Evolutionary conservation across 1,139 yeast species (phyloP), one percentile per base, ranked within the genome.

Genomic region (Neolecta irregularis): DNA sequence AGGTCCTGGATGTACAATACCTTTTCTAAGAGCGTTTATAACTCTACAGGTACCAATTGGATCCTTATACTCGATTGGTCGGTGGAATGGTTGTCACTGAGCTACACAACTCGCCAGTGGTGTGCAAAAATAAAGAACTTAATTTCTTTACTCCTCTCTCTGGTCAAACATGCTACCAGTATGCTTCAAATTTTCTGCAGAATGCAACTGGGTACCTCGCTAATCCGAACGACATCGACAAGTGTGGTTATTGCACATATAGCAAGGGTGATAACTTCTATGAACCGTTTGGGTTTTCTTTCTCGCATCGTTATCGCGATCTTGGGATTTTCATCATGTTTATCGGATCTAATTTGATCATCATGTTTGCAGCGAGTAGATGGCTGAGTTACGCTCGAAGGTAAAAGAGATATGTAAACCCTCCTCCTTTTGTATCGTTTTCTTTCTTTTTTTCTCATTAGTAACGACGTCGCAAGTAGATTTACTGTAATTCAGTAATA

Each of bases 241-340:
- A 46, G 28, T 70, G 75, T 49, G 46, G 55, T 20, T 69, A 58
- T 49, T 70, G 76, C 49, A 58, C 62, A 34, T 62, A 57, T 50
- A 50, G 59, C 6, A 51, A 53, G 32, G 66, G 60, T 38, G 65
- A 62, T 45, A 54, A 64, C 30, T 65, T 60, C 50, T 57, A 63
- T 34, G 50, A 46, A 7, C 56, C 60, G 35, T 55, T 56, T 43
- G 60, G 59, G 40, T 9, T 22, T 6, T 51, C 54, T 19, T 62
- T 64, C 51, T 42, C 43, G 19, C 53, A 65, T 47, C 61, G 68
- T 48, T 73, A 80, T 79, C 66, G 81, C 60, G 72, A 74, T 48
- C 12, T 9, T 57, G 37, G 36, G 5, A 26, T 34, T 12, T 12
- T 20, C 9, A 20, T 32, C 40, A 21, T 20, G 5, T 31, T 31